Conservation (phyloP, 768 basidiomycete species). For the Coprinellus micaceus region DNA sequence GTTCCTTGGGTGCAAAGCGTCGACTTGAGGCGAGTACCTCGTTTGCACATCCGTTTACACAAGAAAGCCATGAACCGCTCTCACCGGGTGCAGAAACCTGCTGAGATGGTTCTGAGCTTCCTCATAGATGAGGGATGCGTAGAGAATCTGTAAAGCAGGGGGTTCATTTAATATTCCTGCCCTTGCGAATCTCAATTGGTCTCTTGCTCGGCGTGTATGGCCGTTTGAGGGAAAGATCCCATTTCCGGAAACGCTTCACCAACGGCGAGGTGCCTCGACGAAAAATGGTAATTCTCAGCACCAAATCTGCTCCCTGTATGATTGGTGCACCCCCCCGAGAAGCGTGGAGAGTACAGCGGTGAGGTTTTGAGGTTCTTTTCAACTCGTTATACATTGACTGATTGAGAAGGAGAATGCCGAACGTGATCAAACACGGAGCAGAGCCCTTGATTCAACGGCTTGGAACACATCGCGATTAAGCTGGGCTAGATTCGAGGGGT, state of each 20-base stretch:
- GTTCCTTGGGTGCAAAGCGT: too few relatives aligned
- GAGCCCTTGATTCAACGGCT: too few relatives aligned
- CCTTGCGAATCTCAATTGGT: not conserved
- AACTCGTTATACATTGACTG: too few relatives aligned
- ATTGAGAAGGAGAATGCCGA: too few relatives aligned
- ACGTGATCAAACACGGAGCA: too few relatives aligned
- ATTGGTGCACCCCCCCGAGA: not conserved
- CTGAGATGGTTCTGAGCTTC: constrained; percentile 1
- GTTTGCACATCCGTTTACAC: not conserved
- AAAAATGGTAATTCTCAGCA: not conserved
- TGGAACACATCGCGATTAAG: too few relatives aligned
- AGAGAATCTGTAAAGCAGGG: not conserved
- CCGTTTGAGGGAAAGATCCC: constrained; percentile 5
- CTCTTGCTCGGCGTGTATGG: not conserved
- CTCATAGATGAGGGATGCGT: not conserved
- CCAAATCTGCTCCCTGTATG: not conserved
- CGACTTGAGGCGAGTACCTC: too few relatives aligned
- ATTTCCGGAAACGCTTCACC: not conserved
- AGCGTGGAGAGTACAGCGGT: not conserved
- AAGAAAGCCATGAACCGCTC: not conserved
- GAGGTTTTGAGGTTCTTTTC: not conserved
- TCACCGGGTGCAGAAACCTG: not conserved
- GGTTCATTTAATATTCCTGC: not conserved
- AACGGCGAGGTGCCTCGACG: not conserved
- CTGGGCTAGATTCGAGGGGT: not conserved